phyloP scores from a whole-genome alignment of 495 filamentous ascomycete species.

The Daldinia vernicosa region DNA sequence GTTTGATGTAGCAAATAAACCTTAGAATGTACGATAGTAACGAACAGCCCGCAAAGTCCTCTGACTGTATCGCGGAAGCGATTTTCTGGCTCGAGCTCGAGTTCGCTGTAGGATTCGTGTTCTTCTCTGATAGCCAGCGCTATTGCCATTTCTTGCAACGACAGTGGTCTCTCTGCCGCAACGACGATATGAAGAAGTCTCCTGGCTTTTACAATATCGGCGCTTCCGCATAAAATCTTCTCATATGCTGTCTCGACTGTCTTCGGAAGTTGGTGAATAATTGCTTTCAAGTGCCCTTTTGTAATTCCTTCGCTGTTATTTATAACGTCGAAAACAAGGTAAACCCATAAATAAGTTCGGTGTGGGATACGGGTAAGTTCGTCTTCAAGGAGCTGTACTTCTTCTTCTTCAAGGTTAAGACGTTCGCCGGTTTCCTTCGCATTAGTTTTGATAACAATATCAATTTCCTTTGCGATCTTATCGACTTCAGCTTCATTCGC shows the following conservation, averaged over 20 bases:
- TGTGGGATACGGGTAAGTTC: constrained; percentile 43
- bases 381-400: constrained; percentile 34
- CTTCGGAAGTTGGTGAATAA: constrained; percentile 19
- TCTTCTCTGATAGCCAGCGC: constrained; percentile 46
- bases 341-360: constrained; percentile 53
- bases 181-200: constrained; percentile 53
- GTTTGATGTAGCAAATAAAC: constrained; percentile 59
- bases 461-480: constrained; percentile 56
- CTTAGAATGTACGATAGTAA: constrained; percentile 46
- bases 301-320: constrained; percentile 33
- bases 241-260: constrained; percentile 55
- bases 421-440: constrained; percentile 41
- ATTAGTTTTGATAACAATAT: constrained; percentile 50
- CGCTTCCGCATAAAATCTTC: constrained; percentile 48
- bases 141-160: constrained; percentile 51
- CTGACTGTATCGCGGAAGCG: constrained; percentile 42
- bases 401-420: constrained; percentile 26
- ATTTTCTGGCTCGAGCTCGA: constrained; percentile 34
- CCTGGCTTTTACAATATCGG: constrained; percentile 40
- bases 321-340: constrained; percentile 48
- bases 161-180: constrained; percentile 52
- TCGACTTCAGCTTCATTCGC: constrained; percentile 45
- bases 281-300: constrained; percentile 30
- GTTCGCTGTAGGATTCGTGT: constrained; percentile 34
- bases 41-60: constrained; percentile 54